A percentile compares a stretch with the other conserved stretches of the same genome.
These are phyloP conservation scores for Geotrichum klebahnii DNA, from an alignment of 1,139 yeast genomes.

Conservation along the genomic window DNA sequence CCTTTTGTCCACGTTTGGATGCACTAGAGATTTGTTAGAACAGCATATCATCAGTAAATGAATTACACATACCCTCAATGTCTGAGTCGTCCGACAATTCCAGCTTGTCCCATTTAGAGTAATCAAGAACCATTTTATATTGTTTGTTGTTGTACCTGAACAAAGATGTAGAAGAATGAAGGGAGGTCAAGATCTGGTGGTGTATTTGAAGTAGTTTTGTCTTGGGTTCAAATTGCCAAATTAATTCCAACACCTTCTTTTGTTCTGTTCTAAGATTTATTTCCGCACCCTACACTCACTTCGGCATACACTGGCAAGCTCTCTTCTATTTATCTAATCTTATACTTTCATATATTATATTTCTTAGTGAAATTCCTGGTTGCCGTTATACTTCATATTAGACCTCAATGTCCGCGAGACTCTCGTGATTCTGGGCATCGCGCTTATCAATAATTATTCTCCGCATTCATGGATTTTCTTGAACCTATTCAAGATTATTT, in stretches of 20 bases:
- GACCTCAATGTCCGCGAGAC: no score
- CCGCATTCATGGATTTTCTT: conserved; percentile 16
- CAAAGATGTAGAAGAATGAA: background rate
- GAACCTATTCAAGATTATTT: conserved; percentile 18
- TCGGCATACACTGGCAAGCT: no score
- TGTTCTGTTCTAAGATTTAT: no score
- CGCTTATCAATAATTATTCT: background rate
- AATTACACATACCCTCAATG: conserved; percentile 49
- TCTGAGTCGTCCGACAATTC: conserved; percentile 96
- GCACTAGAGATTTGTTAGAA: conserved; percentile 49
- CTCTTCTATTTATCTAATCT: no score
- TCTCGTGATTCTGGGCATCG: background rate
- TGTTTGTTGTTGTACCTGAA: conserved; percentile 4
- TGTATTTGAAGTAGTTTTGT: no score
- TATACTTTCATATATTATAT: no score
- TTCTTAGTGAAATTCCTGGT: no score
- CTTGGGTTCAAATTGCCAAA: no score
- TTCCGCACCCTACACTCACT: no score
- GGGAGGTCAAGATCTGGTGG: background rate
- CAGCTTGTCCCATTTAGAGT: conserved; percentile 95
- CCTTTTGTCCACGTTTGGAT: conserved; percentile 92
- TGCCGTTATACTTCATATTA: background rate
- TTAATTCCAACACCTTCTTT: no score
- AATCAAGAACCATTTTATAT: conserved; percentile 55
- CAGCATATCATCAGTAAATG: background rate